These are phyloP conservation scores for Penicillium cosmopolitanum DNA, from an alignment of 495 filamentous ascomycete species.

Conservation along the genomic window DNA sequence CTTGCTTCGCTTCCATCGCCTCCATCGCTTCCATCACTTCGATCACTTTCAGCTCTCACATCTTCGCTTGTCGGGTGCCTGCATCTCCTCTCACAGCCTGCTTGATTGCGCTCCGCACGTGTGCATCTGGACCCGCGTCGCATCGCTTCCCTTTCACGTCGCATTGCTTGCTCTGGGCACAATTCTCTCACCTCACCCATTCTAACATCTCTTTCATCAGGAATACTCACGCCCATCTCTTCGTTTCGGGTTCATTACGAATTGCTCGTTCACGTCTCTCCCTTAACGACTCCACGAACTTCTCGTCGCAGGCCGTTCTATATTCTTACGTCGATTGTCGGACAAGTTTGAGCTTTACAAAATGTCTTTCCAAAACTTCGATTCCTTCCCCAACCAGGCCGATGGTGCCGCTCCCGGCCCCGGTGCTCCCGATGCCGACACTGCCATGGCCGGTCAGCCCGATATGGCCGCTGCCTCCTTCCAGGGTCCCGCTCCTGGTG, in stretches of 20 bases:
- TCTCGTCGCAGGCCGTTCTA: constrained; percentile 43
- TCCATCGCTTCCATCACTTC: not conserved
- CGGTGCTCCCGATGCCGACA: constrained; percentile 54
- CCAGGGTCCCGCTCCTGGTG: constrained; percentile 55
- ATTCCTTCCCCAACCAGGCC: constrained; percentile 58
- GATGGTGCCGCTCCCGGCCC: constrained; percentile 58
- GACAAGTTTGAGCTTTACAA: constrained; percentile 34
- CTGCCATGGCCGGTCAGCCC: constrained; percentile 55
- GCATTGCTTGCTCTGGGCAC: constrained; percentile 1
- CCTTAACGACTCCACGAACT: constrained; percentile 49
- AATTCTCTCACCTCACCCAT: not conserved
- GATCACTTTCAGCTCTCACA: too few species aligned
- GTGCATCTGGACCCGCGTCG: not conserved
- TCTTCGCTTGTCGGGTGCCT: not conserved
- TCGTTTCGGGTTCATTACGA: constrained; percentile 38
- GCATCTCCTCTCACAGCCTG: not conserved
- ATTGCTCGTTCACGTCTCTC: constrained; percentile 42
- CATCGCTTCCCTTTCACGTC: not conserved
- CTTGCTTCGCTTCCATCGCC: not conserved
- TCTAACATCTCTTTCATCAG: constrained; percentile 20
- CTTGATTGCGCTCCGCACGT: not conserved
- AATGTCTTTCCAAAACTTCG: constrained; percentile 66
- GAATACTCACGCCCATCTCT: constrained; percentile 30
- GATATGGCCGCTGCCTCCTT: constrained; percentile 60
- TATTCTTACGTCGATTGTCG: constrained; percentile 38